A percentile compares a stretch with the other conserved stretches of the same genome.
Evolutionary conservation across 805 yeast genomes (phyloP).

Genomic region (Nematodospora valgi): DNA sequence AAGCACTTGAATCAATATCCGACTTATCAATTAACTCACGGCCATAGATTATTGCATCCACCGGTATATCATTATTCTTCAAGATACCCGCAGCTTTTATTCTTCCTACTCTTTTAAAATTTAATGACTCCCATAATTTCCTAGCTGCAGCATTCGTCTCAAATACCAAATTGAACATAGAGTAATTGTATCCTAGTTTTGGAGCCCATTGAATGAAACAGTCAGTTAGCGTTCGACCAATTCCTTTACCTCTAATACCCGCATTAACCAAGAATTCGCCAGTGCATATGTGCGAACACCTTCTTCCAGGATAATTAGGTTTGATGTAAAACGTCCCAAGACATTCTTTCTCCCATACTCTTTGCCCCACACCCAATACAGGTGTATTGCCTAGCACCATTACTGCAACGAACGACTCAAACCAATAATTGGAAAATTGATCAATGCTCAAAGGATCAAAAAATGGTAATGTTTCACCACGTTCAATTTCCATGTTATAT

Average conservation of each 20-base stretch:
- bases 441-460: constrained; percentile 75
- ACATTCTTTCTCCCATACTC: constrained; percentile 91
- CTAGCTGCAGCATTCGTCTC: constrained; percentile 85
- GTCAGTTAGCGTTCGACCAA: constrained; percentile 81
- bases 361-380: constrained; percentile 37
- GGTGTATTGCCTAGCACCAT: constrained; percentile 74
- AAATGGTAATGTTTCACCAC: constrained; percentile 85
- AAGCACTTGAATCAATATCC: constrained; percentile 49
- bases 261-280: constrained; percentile 88
- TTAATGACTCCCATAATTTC: constrained; percentile 69
- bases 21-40: constrained; percentile 62
- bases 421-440: constrained; percentile 84
- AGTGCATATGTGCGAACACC: constrained; percentile 85
- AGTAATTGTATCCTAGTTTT: constrained; percentile 78
- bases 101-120: constrained; percentile 75
- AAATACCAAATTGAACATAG: constrained; percentile 80
- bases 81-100: constrained; percentile 85
- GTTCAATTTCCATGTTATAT: constrained; percentile 85
- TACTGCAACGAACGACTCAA: constrained; percentile 75
- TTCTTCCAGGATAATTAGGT: constrained; percentile 90
- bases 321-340: constrained; percentile 82
- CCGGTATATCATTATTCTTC: constrained; percentile 79
- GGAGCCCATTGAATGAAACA: constrained; percentile 91
- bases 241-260: constrained; percentile 88
- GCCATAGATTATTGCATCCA: constrained; percentile 85